Conservation (phyloP, 1,139 yeast species). For the Chernovozyma aurita region DNA sequence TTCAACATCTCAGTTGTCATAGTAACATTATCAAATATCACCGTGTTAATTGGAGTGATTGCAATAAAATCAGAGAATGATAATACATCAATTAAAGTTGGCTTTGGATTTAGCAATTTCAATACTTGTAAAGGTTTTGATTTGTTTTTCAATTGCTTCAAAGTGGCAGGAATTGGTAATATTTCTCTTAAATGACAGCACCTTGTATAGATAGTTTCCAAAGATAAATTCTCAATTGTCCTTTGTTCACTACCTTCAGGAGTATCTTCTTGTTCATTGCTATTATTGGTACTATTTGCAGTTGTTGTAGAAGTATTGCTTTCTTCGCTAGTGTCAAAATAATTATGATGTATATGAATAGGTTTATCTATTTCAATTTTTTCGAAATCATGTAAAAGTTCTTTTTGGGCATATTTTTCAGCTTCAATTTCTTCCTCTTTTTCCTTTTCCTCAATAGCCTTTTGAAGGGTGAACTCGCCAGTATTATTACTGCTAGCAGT, state of each 20-base stretch:
- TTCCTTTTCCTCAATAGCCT: slow-evolving; percentile 8
- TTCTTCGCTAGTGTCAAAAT: slow-evolving; percentile 41
- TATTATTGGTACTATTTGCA: background rate
- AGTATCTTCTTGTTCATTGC: background rate
- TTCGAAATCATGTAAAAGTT: slow-evolving; percentile 11
- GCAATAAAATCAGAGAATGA: slow-evolving; percentile 87
- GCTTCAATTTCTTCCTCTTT: slow-evolving; percentile 19
- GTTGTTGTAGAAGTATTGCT: background rate
- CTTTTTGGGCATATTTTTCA: slow-evolving; percentile 8
- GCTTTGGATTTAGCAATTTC: slow-evolving; percentile 82
- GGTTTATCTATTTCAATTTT: slow-evolving; percentile 49
- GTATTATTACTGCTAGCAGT: background rate
- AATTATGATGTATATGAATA: slow-evolving; percentile 63
- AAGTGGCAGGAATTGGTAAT: slow-evolving; percentile 85
- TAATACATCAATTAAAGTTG: slow-evolving; percentile 82
- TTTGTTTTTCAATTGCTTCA: slow-evolving; percentile 77
- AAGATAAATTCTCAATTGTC: slow-evolving; percentile 33
- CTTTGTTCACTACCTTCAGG: background rate
- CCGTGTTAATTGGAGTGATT: slow-evolving; percentile 73
- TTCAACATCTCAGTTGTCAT: slow-evolving; percentile 78
- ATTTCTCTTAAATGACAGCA: slow-evolving; percentile 93
- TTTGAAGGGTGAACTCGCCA: background rate
- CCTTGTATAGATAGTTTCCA: slow-evolving; percentile 78
- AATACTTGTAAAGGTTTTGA: slow-evolving; percentile 70
- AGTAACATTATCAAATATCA: slow-evolving; percentile 79